Evolutionary conservation across 495 filamentous ascomycete species (phyloP).

Genomic region (Aspergillus heteromorphus): DNA sequence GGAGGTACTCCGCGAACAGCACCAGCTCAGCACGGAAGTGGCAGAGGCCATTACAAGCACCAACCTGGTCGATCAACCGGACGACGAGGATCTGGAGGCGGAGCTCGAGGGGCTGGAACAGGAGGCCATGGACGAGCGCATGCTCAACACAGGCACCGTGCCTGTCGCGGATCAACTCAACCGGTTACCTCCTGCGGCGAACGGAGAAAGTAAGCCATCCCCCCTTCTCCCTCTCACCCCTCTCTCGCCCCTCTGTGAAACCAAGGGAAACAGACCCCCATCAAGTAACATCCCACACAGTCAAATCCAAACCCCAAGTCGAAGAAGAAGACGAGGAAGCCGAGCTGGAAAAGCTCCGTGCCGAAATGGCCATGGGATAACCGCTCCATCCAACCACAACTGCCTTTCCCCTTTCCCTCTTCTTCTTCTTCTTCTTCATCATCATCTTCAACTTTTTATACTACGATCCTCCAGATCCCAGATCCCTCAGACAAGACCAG

Average conservation of each 20-base stretch:
- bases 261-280: no score
- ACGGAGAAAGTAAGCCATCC: constrained; percentile 67
- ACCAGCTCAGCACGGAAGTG: constrained; percentile 89
- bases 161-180: constrained; percentile 66
- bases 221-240: background rate
- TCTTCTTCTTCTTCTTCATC: background rate
- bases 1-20: constrained; percentile 90
- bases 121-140: constrained; percentile 84
- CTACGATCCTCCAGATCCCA: background rate
- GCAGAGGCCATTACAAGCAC: constrained; percentile 71
- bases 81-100: constrained; percentile 80
- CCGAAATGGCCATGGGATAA: constrained; percentile 86
- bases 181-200: constrained; percentile 64
- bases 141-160: constrained; percentile 81
- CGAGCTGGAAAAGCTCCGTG: constrained; percentile 87
- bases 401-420: background rate
- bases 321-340: constrained; percentile 90
- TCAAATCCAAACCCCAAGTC: constrained; percentile 41
- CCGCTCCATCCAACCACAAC: background rate
- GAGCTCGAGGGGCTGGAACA: constrained; percentile 77
- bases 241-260: constrained; percentile 1
- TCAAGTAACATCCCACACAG: no score
- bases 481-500: no score
- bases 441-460: background rate
- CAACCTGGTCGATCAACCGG: constrained; percentile 63